Base-by-base conservation (phyloP, 2,329 filamentous ascomycete species). In the Lojkania enalia region DNA sequence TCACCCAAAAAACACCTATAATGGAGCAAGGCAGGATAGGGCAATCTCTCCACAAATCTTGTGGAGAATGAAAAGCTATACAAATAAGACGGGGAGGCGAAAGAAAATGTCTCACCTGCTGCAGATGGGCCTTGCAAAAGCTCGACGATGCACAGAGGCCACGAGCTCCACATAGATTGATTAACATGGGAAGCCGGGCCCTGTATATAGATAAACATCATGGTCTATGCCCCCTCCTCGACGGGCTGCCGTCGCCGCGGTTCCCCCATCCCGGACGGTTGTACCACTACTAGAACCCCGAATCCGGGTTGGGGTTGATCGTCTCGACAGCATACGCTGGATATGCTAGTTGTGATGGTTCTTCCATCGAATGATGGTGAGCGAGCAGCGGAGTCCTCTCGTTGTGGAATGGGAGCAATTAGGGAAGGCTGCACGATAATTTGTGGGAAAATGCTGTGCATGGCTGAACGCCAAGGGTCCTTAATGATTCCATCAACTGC, bases 401-500 rank as follows among this genome's bases (percentile, higher is more conserved):
- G 33, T 52, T 53, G 49, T 30, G 48, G 47, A 53, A 55, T 15
- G 29, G 25, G n/a, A 9, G 14, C 13, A 13, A 9, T 33, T 33
- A 7, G 14, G 30, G 14, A 15, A 33, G 7, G 6, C 32, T 35
- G 29, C 15, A 14, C 25, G 14, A 25, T 43, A 40, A 58, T 58
- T 58, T 44, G 54, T 54, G 54, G 54, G 46, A 58, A 51, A 54
- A 54, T 38, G 25, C 14, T 18, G 27, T 14, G 13, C 41, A 35
- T 40, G 21, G 39, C 20, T 35, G 13, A 21, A 15, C 27, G 56
- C 57, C 57, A 57, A 60, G 57, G 23, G 19, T 20, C 33, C 3
- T 11, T 20, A 43, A 21, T 33, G 18, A 9, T 40, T 46, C 37
- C 42, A 35, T 35, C 35, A 19, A 39, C 14, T 27, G 23, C 23